Conservation (phyloP, 805 yeast species). For the Phaffomyces antillensis region DNA sequence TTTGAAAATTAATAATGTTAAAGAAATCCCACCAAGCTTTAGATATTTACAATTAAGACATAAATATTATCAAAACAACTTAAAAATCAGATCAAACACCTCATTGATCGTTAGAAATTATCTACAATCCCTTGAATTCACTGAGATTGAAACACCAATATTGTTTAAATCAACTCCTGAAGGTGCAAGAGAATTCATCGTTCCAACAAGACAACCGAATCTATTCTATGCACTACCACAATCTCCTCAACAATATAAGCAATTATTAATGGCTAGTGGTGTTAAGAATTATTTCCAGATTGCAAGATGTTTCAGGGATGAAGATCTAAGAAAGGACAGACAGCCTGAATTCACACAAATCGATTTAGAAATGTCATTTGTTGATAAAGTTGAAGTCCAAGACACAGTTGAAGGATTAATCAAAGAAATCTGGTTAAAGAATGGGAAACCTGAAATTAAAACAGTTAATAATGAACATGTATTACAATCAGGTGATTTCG, state of each 20-base stretch:
- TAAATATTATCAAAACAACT: slow-evolving; percentile 45
- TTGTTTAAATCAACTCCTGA: slow-evolving; percentile 95
- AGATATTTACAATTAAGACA: slow-evolving; percentile 76
- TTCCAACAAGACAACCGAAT: slow-evolving; percentile 67
- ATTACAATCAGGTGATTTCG: slow-evolving; percentile 22
- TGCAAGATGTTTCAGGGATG: slow-evolving; percentile 94
- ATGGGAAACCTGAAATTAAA: slow-evolving; percentile 28
- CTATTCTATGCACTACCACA: slow-evolving; percentile 89
- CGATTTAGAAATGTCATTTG: slow-evolving; percentile 92
- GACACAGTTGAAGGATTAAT: slow-evolving; percentile 54
- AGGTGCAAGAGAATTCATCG: slow-evolving; percentile 93
- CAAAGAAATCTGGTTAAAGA: slow-evolving; percentile 44
- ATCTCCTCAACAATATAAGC: slow-evolving; percentile 97
- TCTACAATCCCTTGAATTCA: slow-evolving; percentile 43
- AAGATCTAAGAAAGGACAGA: slow-evolving; percentile 88
- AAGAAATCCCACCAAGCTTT: slow-evolving; percentile 68
- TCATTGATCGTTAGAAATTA: slow-evolving; percentile 39
- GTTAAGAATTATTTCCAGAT: slow-evolving; percentile 79
- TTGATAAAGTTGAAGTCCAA: slow-evolving; percentile 61
- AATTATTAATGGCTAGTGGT: slow-evolving; percentile 91
- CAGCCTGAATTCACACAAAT: slow-evolving; percentile 97
- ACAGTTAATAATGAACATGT: slow-evolving; percentile 15
- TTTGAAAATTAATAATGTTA: slow-evolving; percentile 41
- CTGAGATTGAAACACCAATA: slow-evolving; percentile 88
- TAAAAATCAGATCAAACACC: slow-evolving; percentile 50